phyloP scores from a whole-genome alignment of 2,329 filamentous ascomycete genomes.

The Arthrobotrys iridis region DNA sequence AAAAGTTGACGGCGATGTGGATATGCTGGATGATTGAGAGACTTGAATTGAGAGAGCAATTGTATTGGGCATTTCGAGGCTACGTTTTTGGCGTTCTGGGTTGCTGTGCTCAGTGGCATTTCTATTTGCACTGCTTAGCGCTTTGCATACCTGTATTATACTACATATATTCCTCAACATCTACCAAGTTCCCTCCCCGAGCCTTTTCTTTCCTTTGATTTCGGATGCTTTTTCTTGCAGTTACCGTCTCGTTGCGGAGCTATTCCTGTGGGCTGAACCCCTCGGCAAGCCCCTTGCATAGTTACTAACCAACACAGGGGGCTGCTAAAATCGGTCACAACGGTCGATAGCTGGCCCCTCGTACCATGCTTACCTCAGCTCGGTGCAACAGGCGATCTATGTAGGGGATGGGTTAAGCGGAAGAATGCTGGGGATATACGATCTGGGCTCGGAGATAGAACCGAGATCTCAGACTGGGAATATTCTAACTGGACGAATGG shows the following conservation, averaged over 20 bases:
- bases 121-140: conserved; percentile 42
- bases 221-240: conserved; percentile 21
- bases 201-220: background rate
- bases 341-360: conserved; percentile 6
- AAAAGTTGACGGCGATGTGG: conserved; percentile 17
- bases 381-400: background rate
- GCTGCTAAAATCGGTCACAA: conserved; percentile 33
- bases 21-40: conserved; percentile 19
- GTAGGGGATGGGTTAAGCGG: background rate
- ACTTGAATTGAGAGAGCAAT: background rate
- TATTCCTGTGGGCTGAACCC: background rate
- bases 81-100: conserved; percentile 49
- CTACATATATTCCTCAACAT: conserved; percentile 28
- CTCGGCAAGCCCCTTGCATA: conserved; percentile 42
- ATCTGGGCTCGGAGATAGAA: conserved; percentile 2
- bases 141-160: conserved; percentile 36
- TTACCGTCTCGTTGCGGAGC: conserved; percentile 15
- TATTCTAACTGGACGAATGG: background rate
- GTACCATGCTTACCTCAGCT: background rate
- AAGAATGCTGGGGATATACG: background rate
- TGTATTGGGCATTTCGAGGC: conserved; percentile 1
- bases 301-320: conserved; percentile 39
- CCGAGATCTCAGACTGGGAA: background rate
- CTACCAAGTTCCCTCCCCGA: background rate
- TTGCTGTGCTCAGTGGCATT: background rate